phyloP scores from a whole-genome alignment of 129 eudicot genomes.

The Arctium minus region DNA sequence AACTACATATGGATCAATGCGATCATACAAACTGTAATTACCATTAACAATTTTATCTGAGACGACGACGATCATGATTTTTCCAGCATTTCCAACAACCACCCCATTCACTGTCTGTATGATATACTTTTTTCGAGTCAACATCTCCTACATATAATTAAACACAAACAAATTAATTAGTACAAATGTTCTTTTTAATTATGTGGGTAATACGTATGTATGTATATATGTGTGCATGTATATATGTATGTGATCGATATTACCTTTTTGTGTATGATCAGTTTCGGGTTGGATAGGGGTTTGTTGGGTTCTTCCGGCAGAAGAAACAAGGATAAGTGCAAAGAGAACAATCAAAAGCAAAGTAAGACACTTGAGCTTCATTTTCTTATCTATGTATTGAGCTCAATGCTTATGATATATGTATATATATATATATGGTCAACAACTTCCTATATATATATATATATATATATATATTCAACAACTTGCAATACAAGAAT shows the following conservation, averaged over 20 bases:
- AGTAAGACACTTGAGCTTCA: not conserved
- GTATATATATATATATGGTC: not conserved
- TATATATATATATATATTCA: not conserved
- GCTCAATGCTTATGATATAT: not conserved
- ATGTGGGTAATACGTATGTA: too few relatives aligned
- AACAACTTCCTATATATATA: too few relatives aligned
- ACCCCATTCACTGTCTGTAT: not conserved
- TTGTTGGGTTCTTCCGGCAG: not conserved
- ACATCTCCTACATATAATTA: conserved; percentile 4
- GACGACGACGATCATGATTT: not conserved
- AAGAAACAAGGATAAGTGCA: not conserved
- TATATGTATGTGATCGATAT: not conserved
- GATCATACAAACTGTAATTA: too few relatives aligned
- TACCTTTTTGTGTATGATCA: not conserved
- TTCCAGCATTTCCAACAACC: not conserved
- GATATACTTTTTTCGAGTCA: not conserved
- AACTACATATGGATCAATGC: too few relatives aligned
- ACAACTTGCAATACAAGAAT: not conserved
- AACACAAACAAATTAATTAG: not conserved
- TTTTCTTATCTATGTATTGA: not conserved
- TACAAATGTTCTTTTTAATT: too few relatives aligned
- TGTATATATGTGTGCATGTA: too few relatives aligned
- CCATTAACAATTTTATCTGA: not conserved
- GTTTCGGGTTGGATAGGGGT: not conserved
- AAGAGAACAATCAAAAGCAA: not conserved